Percentiles rank a stretch among this genome's conserved stretches.
Conservation (phyloP, 1,284 basidiomycete genomes). For the Moesziomyces antarcticus region DNA sequence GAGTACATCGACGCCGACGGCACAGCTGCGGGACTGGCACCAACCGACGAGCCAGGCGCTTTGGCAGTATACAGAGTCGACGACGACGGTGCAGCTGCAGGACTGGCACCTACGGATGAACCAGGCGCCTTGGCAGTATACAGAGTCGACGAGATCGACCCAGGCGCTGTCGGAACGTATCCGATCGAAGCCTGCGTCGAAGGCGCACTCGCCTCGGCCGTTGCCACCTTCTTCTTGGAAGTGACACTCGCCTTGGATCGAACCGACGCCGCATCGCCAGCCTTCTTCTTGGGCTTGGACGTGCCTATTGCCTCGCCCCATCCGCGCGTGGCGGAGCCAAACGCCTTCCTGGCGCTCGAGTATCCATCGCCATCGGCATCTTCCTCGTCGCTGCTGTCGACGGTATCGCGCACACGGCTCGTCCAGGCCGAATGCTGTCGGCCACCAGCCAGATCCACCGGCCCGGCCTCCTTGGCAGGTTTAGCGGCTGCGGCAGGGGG, state of each 20-base stretch:
- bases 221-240: slow-evolving; percentile 17
- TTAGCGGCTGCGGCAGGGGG: slow-evolving; percentile 46
- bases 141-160: slow-evolving; percentile 31
- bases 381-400: slow-evolving; percentile 60
- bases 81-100: slow-evolving; percentile 2
- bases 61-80: slow-evolving; percentile 34
- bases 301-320: slow-evolving; percentile 59
- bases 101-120: slow-evolving; percentile 20
- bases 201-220: slow-evolving; percentile 4
- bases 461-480: slow-evolving; percentile 41
- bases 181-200: slow-evolving; percentile 24
- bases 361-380: slow-evolving; percentile 52
- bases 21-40: slow-evolving; percentile 8
- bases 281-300: slow-evolving; percentile 39
- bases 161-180: slow-evolving; percentile 36
- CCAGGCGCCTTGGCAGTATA: slow-evolving; percentile 41
- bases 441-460: slow-evolving; percentile 34
- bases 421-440: slow-evolving; percentile 57
- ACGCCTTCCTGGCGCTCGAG: slow-evolving; percentile 57
- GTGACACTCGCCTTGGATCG: slow-evolving; percentile 29
- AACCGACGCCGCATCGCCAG: slow-evolving; percentile 30
- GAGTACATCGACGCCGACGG: slow-evolving; percentile 38
- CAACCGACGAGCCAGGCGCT: slow-evolving; percentile 38
- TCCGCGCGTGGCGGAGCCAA: slow-evolving; percentile 55
- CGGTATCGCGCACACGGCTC: slow-evolving; percentile 52